These are phyloP conservation scores for Rhizopogon roseolus DNA, from an alignment of 768 basidiomycete genomes.

Conservation along the genomic window DNA sequence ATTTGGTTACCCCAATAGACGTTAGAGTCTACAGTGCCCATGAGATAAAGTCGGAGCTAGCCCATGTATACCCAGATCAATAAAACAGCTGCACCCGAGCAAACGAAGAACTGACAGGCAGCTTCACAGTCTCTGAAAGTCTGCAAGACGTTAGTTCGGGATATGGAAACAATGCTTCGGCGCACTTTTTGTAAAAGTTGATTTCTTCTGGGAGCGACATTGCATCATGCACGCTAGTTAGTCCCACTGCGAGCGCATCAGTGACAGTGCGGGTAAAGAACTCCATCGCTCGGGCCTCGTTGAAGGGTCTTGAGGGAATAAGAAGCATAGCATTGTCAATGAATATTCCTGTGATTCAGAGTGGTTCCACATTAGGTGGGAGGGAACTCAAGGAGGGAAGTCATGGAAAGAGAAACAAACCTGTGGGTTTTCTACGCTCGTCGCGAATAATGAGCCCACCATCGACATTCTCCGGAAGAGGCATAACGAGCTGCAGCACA, in stretches of 20 bases:
- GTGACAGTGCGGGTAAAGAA: slow-evolving; percentile 61
- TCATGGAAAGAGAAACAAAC: slow-evolving; percentile 29
- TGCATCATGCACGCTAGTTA: slow-evolving; percentile 90
- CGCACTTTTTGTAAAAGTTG: slow-evolving; percentile 62
- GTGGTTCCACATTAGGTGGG: background rate
- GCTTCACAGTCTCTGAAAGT: slow-evolving; percentile 57
- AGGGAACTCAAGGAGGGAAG: background rate
- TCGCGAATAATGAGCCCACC: slow-evolving; percentile 78
- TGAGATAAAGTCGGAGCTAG: slow-evolving; percentile 58
- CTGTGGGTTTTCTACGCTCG: slow-evolving; percentile 59
- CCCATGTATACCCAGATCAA: background rate
- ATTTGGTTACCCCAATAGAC: slow-evolving; percentile 65
- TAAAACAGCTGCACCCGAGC: background rate
- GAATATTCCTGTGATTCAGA: slow-evolving; percentile 49
- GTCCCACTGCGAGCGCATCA: slow-evolving; percentile 71
- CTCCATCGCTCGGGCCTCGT: slow-evolving; percentile 46
- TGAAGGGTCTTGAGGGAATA: slow-evolving; percentile 62
- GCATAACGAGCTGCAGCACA: slow-evolving; percentile 58
- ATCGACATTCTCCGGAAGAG: slow-evolving; percentile 57
- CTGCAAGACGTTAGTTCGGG: slow-evolving; percentile 32
- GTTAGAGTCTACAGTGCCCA: slow-evolving; percentile 48
- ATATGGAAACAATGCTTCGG: background rate
- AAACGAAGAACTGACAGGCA: slow-evolving; percentile 51
- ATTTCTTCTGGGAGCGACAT: slow-evolving; percentile 44
- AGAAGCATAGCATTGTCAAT: slow-evolving; percentile 86